A percentile compares a stretch with the other conserved stretches of the same genome.
phyloP scores from a whole-genome alignment of 2,329 filamentous ascomycete genomes.

The Alternaria brassicicola region DNA sequence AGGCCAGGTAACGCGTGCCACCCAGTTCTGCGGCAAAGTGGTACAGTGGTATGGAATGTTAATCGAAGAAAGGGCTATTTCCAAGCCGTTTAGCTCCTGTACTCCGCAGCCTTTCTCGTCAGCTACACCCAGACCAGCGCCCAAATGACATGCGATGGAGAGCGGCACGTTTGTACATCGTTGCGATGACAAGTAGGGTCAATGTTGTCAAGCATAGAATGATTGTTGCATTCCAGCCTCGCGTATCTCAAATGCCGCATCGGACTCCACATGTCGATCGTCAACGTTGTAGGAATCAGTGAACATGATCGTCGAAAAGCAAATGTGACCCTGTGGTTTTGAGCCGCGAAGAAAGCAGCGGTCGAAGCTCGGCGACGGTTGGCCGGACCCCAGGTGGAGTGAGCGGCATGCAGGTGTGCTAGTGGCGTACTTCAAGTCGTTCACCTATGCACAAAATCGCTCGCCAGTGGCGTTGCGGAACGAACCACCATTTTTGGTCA shows the following conservation, averaged over 20 bases:
- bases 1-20: not conserved
- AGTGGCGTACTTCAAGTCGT: constrained; percentile 6
- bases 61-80: constrained; percentile 1
- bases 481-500: constrained; percentile 4
- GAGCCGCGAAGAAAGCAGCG: not conserved
- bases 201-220: not conserved
- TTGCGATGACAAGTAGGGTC: not conserved
- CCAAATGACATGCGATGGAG: constrained; percentile 1
- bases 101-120: not conserved
- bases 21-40: not conserved
- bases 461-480: not conserved
- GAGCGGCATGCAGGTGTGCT: not conserved
- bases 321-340: not conserved
- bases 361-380: constrained; percentile 1
- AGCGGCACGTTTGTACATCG: not conserved
- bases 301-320: constrained; percentile 15
- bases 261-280: constrained; percentile 7
- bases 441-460: not conserved
- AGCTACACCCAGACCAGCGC: not conserved
- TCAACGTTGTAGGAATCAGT: not conserved
- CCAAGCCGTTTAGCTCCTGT: not conserved
- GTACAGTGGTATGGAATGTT: not conserved
- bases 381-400: not conserved
- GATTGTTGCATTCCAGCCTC: not conserved
- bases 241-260: not conserved